Percentiles rank a stretch among this genome's conserved stretches.
Conservation (phyloP, 768 basidiomycete genomes). For the Coprinellus aureogranulatus region DNA sequence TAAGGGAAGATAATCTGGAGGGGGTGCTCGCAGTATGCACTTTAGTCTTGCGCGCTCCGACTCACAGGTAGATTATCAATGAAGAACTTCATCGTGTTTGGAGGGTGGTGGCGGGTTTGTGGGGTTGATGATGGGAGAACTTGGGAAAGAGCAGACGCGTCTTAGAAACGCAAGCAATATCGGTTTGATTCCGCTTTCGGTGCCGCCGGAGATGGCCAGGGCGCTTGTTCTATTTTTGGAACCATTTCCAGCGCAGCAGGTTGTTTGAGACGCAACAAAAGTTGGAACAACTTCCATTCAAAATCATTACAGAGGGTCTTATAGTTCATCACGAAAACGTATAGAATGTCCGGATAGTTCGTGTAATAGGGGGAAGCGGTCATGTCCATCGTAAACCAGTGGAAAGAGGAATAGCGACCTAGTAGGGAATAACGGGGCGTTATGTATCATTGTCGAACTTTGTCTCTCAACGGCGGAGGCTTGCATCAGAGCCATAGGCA, state of each 20-base stretch:
- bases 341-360: conserved; percentile 3
- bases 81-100: conserved; percentile 88
- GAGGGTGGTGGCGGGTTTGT: too few species aligned
- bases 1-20: conserved; percentile 85
- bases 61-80: conserved; percentile 79
- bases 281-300: too few species aligned
- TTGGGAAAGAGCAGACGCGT: too few species aligned
- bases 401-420: not conserved
- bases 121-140: too few species aligned
- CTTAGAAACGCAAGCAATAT: too few species aligned
- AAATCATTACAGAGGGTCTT: not conserved
- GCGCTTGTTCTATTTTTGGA: too few species aligned
- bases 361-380: not conserved
- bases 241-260: too few species aligned
- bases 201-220: too few species aligned
- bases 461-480: not conserved
- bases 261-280: too few species aligned
- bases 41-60: conserved; percentile 6
- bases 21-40: conserved; percentile 1
- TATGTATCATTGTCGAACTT: not conserved
- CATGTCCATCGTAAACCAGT: not conserved
- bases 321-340: not conserved
- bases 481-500: conserved; percentile 28
- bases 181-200: too few species aligned
- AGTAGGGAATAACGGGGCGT: not conserved